These are phyloP conservation scores for Mortierella hygrophila DNA, from an alignment of 192 early-diverging fungal genomes.

Conservation along the genomic window DNA sequence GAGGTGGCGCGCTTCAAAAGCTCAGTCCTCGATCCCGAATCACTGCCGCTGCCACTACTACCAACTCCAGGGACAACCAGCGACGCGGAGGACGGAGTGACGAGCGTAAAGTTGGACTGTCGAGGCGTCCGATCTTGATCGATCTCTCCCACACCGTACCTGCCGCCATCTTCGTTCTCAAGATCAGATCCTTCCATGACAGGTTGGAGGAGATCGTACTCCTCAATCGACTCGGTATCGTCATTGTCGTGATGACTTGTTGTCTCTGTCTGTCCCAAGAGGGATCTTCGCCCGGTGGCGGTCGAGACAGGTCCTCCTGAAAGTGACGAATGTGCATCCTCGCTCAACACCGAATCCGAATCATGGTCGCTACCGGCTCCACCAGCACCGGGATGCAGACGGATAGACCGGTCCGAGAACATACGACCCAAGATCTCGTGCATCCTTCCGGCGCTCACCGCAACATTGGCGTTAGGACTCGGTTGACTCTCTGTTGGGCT, in stretches of 20 bases:
- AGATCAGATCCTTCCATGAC: constrained; percentile 26
- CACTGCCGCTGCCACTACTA: background rate
- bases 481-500: constrained; percentile 51
- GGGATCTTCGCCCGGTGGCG: background rate
- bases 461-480: constrained; percentile 22
- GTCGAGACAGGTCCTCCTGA: constrained; percentile 6
- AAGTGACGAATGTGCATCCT: constrained; percentile 15
- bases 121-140: constrained; percentile 22
- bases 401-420: constrained; percentile 38
- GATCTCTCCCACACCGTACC: background rate
- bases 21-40: background rate
- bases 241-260: background rate
- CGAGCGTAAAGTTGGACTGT: background rate
- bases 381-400: background rate
- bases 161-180: background rate
- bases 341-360: constrained; percentile 31
- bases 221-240: constrained; percentile 11
- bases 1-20: constrained; percentile 7
- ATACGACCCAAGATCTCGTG: constrained; percentile 51
- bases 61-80: background rate
- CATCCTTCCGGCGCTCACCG: constrained; percentile 47
- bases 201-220: constrained; percentile 37
- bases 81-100: background rate
- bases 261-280: constrained; percentile 1
- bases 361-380: constrained; percentile 21